Evolutionary conservation across 495 filamentous ascomycete species (phyloP), one percentile per base, ranked within the genome.

Genomic region (Baudoinia panamericana): DNA sequence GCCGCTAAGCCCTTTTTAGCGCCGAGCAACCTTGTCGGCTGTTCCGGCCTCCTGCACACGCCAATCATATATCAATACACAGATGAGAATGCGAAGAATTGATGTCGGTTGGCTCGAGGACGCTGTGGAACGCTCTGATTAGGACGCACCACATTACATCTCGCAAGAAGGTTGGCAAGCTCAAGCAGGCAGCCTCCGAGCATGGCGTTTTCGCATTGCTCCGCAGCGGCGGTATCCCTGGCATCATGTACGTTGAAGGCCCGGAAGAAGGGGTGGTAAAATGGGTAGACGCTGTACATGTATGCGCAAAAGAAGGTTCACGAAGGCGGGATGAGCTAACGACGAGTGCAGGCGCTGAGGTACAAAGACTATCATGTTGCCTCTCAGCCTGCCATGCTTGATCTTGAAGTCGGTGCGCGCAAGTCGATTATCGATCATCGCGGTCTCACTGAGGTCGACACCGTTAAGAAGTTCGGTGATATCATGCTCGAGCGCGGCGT

Each of bases 81-180:
- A n/a, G n/a, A n/a, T n/a, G n/a, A n/a, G n/a, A n/a, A n/a, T n/a
- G n/a, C n/a, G n/a, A n/a, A n/a, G n/a, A n/a, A n/a, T n/a, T n/a
- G n/a, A n/a, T n/a, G n/a, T n/a, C n/a, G n/a, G n/a, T n/a, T n/a
- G n/a, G n/a, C n/a, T n/a, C n/a, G n/a, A n/a, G n/a, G 30, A 33
- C 7, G 30, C 7, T 36, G 6, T 60, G 45, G 49, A 60, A 56
- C 30, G 72, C 80, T 18, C 60, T 86, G 34, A 82, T 86, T 25
- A 69, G 77, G 27, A 85, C 80, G 4, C 81, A 86, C 55, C 81
- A 85, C 61, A 85, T 86, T 56, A 84, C 80, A 19, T 84, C 79
- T 8, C 80, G 80, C 32, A 82, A 82, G 43, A 86, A 86, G 55
- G 70, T 86, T 13, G 66, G 70, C 9, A 67, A 68, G 10, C 63